Conservation (phyloP, 2,329 filamentous ascomycete species). For the Penicillium digitatum region DNA sequence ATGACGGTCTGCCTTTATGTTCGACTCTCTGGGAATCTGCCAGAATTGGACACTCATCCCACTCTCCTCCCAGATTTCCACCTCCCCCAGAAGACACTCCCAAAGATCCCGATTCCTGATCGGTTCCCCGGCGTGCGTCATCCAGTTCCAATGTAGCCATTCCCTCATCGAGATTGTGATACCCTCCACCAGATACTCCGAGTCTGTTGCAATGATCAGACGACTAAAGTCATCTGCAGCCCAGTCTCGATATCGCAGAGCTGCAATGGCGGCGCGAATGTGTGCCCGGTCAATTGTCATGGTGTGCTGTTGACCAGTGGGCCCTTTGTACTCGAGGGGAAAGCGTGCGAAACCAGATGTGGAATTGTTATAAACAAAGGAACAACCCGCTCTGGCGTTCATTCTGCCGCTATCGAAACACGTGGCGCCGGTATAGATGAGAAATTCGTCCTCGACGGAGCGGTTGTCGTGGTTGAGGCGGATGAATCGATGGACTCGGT, state of each 20-base stretch:
- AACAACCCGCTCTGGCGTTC: neutral
- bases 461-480: neutral
- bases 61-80: constrained; percentile 29
- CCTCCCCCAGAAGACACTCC: constrained; percentile 46
- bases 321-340: neutral
- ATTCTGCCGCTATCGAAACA: neutral
- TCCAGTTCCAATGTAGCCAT: constrained; percentile 32
- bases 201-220: constrained; percentile 54
- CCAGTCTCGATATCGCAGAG: constrained; percentile 47
- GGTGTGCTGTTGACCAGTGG: constrained; percentile 1
- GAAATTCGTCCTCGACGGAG: neutral
- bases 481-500: neutral
- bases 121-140: neutral
- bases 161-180: constrained; percentile 46
- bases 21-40: neutral
- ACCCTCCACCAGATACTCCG: constrained; percentile 49
- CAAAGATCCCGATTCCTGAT: constrained; percentile 45
- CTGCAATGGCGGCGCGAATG: constrained; percentile 53
- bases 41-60: constrained; percentile 25
- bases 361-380: neutral
- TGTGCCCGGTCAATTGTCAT: constrained; percentile 55
- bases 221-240: constrained; percentile 39
- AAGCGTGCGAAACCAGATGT: neutral
- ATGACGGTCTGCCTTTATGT: neutral
- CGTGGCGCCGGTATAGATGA: neutral